phyloP scores from a whole-genome alignment of 2,329 filamentous ascomycete genomes.

The Emmonsiellopsis sp. region DNA sequence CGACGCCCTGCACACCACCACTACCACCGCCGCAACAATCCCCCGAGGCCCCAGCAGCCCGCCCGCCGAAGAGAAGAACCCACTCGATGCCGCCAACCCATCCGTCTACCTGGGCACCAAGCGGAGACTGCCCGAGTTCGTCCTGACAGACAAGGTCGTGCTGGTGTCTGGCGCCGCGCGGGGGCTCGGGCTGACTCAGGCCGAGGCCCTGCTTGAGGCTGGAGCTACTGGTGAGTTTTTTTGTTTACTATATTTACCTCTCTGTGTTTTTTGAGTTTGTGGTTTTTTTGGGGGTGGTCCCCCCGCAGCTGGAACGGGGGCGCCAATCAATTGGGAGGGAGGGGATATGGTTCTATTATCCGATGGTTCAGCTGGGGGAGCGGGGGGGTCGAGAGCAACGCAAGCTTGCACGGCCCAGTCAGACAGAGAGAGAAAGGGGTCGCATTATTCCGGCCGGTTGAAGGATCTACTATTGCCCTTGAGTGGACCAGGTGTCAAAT shows the following conservation, averaged over 20 bases:
- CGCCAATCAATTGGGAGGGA: too few species aligned
- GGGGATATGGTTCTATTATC: too few species aligned
- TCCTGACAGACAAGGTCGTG: constrained; percentile 59
- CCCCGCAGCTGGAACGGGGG: too few species aligned
- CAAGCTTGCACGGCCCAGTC: too few species aligned
- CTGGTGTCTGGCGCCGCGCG: constrained; percentile 62
- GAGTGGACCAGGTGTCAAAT: too few species aligned
- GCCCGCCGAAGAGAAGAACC: constrained; percentile 17
- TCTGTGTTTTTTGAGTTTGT: background rate
- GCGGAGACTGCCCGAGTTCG: constrained; percentile 59
- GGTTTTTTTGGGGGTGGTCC: background rate
- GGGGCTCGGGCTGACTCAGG: constrained; percentile 64
- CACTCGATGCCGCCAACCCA: constrained; percentile 5
- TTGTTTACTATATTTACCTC: background rate
- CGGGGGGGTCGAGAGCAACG: too few species aligned
- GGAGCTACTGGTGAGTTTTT: constrained; percentile 47
- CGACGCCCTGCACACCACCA: background rate
- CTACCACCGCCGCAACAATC: background rate
- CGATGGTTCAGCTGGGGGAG: too few species aligned
- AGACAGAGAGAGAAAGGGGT: too few species aligned
- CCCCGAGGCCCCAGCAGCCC: constrained; percentile 14
- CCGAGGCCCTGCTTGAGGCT: constrained; percentile 64
- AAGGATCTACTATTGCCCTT: too few species aligned
- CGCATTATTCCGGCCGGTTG: too few species aligned
- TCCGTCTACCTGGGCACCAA: constrained; percentile 14